Evolutionary conservation across 2,329 filamentous ascomycete genomes (phyloP), one percentile per base, ranked within the genome.

Genomic region (Didymella keratinophila): DNA sequence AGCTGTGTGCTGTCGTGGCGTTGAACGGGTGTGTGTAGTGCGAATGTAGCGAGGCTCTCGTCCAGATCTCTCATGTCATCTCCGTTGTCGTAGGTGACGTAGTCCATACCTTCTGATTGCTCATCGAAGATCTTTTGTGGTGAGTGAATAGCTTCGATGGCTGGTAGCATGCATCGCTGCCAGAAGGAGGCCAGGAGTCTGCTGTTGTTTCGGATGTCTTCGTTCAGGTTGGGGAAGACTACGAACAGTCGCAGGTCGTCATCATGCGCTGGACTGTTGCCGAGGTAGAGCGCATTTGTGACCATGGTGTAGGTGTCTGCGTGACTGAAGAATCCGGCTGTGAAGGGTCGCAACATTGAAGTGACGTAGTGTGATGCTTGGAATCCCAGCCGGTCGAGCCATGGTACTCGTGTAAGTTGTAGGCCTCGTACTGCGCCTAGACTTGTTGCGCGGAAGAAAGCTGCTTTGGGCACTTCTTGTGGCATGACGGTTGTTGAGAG

Each of bases 201-300:
- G 32, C 55, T 58, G 28, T 58, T 58, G 10, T 49, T 52, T 4
- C 55, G 48, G 4, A 52, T 57, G 6, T 57, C 55, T 39, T 49
- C 43, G 7, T 21, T 44, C 9, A 58, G 37, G 5, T 44, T 46
- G 5, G 55, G 55, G 20, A 58, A 52, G 7, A 46, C 36, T 1
- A 57, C 49, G 30, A 58, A 58, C 2, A 58, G 30, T 32, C 55
- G 43, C 16, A 58, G 30, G 28, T 58, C 55, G n/a, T 58, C 55
- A 16, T 37, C 47, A 10, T 52, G 25, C 12, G 43, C 48, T 5
- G 55, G 49, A 39, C 55, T 39, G n/a, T 58, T 58, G 18, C 55
- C 55, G 14, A 58, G 43, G 10, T 58, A 58, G 1, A 58, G 55
- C 6, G 49, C 55, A 11, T 58, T 58, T 10, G 48, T 44, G 7